These are phyloP conservation scores for Salix purpurea DNA, from an alignment of 345 rosid genomes.

Conservation along the genomic window DNA sequence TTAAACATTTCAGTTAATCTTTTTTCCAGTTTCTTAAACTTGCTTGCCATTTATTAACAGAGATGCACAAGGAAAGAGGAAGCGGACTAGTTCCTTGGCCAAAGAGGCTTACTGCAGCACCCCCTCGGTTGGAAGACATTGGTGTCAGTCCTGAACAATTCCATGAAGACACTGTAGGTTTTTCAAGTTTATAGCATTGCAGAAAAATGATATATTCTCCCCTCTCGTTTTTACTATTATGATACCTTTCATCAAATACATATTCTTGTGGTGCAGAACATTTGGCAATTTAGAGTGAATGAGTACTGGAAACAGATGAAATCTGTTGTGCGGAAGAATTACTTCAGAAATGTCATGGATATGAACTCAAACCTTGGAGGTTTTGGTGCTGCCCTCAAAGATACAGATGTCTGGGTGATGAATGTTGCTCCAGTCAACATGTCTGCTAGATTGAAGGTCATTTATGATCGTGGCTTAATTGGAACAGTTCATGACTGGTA, in stretches of 20 bases:
- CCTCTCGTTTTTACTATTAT: neutral
- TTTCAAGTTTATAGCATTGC: neutral
- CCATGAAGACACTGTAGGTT: constrained; percentile 68
- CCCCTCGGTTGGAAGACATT: constrained; percentile 84
- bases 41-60: constrained; percentile 26
- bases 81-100: constrained; percentile 92
- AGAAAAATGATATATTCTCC: no score
- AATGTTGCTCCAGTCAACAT: constrained; percentile 74
- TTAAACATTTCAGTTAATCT: neutral
- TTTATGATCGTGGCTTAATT: constrained; percentile 92
- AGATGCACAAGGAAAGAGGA: constrained; percentile 76
- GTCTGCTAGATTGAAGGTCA: constrained; percentile 66
- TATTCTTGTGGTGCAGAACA: constrained; percentile 44
- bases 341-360: constrained; percentile 93
- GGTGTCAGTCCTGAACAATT: constrained; percentile 64
- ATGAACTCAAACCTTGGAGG: constrained; percentile 95
- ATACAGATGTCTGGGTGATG: constrained; percentile 92
- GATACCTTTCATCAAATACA: constrained; percentile 1
- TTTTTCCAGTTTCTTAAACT: neutral
- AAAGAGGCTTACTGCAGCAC: constrained; percentile 58
- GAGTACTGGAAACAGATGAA: constrained; percentile 94
- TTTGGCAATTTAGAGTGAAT: constrained; percentile 75
- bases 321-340: constrained; percentile 62
- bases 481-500: constrained; percentile 98
- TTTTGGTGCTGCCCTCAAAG: constrained; percentile 79